Percentiles rank a stretch among this genome's conserved stretches.
phyloP scores from a whole-genome alignment of 2,329 filamentous ascomycete genomes.

The Penicillium olsonii region DNA sequence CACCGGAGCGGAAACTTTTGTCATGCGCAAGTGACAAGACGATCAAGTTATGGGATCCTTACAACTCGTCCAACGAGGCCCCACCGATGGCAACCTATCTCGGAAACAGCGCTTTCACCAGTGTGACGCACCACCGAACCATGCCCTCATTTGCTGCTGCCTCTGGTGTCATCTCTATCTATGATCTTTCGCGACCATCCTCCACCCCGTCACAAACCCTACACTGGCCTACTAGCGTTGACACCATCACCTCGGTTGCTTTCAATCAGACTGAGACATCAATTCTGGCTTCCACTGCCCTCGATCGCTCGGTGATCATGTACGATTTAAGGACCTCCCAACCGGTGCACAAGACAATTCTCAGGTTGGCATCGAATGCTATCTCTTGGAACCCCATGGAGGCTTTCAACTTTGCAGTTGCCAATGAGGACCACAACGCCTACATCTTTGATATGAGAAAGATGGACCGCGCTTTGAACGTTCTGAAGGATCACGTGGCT shows the following conservation, averaged over 20 bases:
- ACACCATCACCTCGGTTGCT: constrained; percentile 83
- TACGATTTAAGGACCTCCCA: constrained; percentile 89
- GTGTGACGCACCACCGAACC: constrained; percentile 77
- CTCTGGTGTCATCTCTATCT: constrained; percentile 79
- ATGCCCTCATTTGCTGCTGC: constrained; percentile 75
- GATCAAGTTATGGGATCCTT: constrained; percentile 90
- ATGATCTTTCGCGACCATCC: constrained; percentile 80
- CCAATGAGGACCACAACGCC: constrained; percentile 91
- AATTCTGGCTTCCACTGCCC: constrained; percentile 79
- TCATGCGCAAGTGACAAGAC: constrained; percentile 85
- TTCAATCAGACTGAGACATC: constrained; percentile 97
- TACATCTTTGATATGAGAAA: constrained; percentile 95
- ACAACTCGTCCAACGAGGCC: constrained; percentile 67
- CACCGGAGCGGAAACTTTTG: constrained; percentile 77
- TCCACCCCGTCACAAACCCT: constrained; percentile 77
- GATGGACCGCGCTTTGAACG: constrained; percentile 82
- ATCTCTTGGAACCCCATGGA: constrained; percentile 96
- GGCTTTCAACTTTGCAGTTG: constrained; percentile 90
- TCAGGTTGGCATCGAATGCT: constrained; percentile 80
- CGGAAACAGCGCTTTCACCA: constrained; percentile 78
- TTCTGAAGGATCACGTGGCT: constrained; percentile 84
- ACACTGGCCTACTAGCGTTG: constrained; percentile 82
- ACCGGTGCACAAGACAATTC: constrained; percentile 75
- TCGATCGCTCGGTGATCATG: constrained; percentile 82
- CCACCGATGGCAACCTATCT: constrained; percentile 83